phyloP scores from a whole-genome alignment of 306 rosid species.

The Acacia melanoxylon region DNA sequence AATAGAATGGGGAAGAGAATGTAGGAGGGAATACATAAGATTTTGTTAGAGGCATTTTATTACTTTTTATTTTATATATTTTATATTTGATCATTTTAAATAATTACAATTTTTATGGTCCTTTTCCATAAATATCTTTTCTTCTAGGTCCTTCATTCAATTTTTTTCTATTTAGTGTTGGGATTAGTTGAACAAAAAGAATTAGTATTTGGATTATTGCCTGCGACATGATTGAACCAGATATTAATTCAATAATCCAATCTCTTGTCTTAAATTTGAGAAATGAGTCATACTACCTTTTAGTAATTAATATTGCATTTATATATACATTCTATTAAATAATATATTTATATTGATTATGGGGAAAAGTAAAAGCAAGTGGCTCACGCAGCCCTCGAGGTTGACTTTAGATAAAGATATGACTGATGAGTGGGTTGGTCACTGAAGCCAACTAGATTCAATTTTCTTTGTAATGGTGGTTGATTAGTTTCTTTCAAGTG shows the following conservation, averaged over 20 bases:
- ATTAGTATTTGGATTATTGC: not conserved
- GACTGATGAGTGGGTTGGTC: not conserved
- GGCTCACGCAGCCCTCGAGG: not conserved
- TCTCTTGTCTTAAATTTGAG: not conserved
- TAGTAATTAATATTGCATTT: no score
- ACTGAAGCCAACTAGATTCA: not conserved
- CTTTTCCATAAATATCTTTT: no score
- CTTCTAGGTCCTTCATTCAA: no score
- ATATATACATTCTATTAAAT: not conserved
- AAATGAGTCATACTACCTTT: not conserved
- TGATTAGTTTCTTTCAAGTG: not conserved
- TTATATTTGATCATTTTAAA: no score
- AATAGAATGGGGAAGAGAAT: no score
- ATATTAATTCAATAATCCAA: not conserved
- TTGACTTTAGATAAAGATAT: not conserved
- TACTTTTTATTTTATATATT: no score
- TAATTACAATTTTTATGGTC: no score
- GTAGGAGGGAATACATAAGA: no score
- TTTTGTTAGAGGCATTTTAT: no score
- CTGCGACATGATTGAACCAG: not conserved
- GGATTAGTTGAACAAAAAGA: not conserved
- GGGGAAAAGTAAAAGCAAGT: not conserved
- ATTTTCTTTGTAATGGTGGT: not conserved
- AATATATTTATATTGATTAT: not conserved
- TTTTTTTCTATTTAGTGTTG: no score